Evolutionary conservation across 345 rosid genomes (phyloP), one percentile per base, ranked within the genome.

Genomic region (Hibiscus syriacus): DNA sequence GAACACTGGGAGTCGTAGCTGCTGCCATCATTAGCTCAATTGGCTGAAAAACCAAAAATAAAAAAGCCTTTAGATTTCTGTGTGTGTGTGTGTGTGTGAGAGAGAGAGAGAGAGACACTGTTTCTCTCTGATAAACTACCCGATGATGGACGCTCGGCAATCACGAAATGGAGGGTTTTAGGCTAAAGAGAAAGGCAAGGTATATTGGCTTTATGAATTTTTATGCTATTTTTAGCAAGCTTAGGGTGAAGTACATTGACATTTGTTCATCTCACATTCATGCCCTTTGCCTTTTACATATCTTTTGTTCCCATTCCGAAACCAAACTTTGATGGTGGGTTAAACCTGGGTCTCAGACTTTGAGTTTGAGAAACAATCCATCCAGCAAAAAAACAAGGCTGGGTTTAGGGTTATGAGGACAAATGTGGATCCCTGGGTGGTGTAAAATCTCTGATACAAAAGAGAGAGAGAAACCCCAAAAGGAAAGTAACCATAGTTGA

Each of bases 71-170:
- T 77, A 53, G 86, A 72, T 69, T 67, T 75, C 78, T 66, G 83
- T 74, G 80, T 45, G 17, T 14, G n/a, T 10, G 13, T n/a, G n/a
- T 10, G 45, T 12, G 48, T 12, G 5, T 3, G 50, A 45, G 17
- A 45, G 0, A 43, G 49, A 38, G 41, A 38, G 2, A 54, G 68
- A 77, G 72, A 80, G 72, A 30, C 20, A 78, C 61, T 74, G 75
- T 17, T 67, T 68, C 43, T 77, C 70, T 68, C 70, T 67, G 75
- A 73, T 73, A 84, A 79, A 77, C 82, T 77, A 77, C 67, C 57
- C 75, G 81, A 82, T 74, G 80, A 79, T 57, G 80, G 95, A 85
- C 88, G 92, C 89, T 86, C 83, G 85, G 95, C 90, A 87, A 73
- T 79, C 89, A 78, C 68, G 82, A 80, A 83, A 80, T 77, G 81